Evolutionary conservation across 2,329 filamentous ascomycete species (phyloP), one percentile per base, ranked within the genome.

Genomic region (Talaromyces verruculosus): DNA sequence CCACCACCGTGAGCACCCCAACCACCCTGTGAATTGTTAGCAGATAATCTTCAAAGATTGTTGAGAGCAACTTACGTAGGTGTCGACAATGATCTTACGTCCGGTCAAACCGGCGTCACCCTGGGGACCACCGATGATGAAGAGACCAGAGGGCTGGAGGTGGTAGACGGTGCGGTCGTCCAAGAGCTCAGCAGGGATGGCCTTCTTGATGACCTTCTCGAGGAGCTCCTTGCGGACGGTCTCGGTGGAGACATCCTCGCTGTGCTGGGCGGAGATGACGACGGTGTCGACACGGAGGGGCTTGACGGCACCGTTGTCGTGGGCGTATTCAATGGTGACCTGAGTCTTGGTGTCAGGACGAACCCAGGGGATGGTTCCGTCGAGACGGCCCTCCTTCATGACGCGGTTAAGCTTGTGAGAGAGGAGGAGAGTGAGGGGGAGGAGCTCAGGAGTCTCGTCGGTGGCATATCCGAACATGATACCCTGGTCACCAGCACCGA

Each of bases 401-500:
- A 92, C 92, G 78, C 89, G 87, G 85, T 99, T 99, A 75, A 99
- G 91, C 87, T 93, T 93, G 89, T 99, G 95, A 77, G 95, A 91
- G 78, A 98, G 89, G 76, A 94, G 88, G 74, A 98, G 87, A 76
- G 94, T 98, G 77, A 99, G 86, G 72, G 95, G 95, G 80, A 98
- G 91, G 74, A 96, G 88, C 85, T 99, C 95, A 69, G 94, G 93
- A 75, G 95, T 98, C 88, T 99, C 95, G 78, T 99, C 95, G 76
- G 95, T 97, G 81, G 95, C 95, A 87, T 99, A 99, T 76, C 95
- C 95, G 83, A 99, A 99, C 95, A 99, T 99, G 87, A 99, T 97
- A 87, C 95, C 95, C 87, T 99, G 95, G 84, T 99, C 95, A 90
- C 95, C 95, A 70, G 95, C 95, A 83, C 95, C 95, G 71, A 99